Conservation (phyloP, 1,284 basidiomycete species). For the Chondrostereum purpureum region DNA sequence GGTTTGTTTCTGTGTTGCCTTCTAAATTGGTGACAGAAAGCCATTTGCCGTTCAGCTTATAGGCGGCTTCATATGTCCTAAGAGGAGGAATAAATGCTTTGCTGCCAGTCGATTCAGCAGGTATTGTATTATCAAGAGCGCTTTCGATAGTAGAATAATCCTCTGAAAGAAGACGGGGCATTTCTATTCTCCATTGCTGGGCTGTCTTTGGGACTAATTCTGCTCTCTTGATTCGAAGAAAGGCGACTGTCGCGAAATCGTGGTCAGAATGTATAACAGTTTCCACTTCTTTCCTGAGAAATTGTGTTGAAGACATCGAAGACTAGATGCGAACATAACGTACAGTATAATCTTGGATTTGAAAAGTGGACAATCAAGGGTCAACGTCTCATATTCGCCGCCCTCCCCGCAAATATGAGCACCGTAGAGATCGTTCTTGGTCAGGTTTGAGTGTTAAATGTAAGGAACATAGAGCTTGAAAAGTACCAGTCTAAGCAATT, state of each 20-base stretch:
- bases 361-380: slow-evolving; percentile 88
- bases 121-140: slow-evolving; percentile 7
- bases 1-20: slow-evolving; percentile 13
- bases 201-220: slow-evolving; percentile 47
- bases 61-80: slow-evolving; percentile 1
- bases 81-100: not conserved
- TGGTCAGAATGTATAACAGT: slow-evolving; percentile 71
- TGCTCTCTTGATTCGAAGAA: slow-evolving; percentile 71
- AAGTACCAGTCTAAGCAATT: slow-evolving; percentile 67
- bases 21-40: slow-evolving; percentile 53
- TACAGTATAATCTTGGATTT: slow-evolving; percentile 71
- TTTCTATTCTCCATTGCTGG: slow-evolving; percentile 13
- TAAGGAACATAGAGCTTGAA: not conserved
- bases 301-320: slow-evolving; percentile 6
- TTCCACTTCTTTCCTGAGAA: slow-evolving; percentile 53
- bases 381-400: slow-evolving; percentile 96
- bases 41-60: slow-evolving; percentile 37
- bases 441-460: slow-evolving; percentile 3
- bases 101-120: too few relatives aligned
- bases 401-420: slow-evolving; percentile 97
- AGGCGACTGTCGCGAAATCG: slow-evolving; percentile 82
- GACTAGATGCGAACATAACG: slow-evolving; percentile 7
- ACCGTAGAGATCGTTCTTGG: slow-evolving; percentile 81
- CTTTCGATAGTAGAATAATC: slow-evolving; percentile 25
- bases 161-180: slow-evolving; percentile 51